Conservation (phyloP, 768 basidiomycete genomes). For the Rhizopogon salebrosus region DNA sequence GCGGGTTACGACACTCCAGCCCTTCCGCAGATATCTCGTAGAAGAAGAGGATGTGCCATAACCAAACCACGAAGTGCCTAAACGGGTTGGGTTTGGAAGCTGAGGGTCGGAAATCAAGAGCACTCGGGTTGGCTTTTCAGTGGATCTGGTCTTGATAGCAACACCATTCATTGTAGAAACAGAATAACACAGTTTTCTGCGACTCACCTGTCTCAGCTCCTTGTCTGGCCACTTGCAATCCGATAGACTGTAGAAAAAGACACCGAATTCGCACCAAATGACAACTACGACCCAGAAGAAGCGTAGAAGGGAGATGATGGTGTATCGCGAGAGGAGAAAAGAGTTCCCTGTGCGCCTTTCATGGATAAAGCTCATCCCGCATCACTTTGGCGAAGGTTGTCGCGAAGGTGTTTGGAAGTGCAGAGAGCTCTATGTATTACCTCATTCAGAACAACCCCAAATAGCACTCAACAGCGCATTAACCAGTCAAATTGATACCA, state of each 20-base stretch:
- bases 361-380: slow-evolving; percentile 23
- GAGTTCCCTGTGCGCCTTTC: slow-evolving; percentile 22
- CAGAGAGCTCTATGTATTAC: too few species aligned
- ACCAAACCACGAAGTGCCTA: slow-evolving; percentile 33
- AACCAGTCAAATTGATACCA: too few species aligned
- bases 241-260: slow-evolving; percentile 54
- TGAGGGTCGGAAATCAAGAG: slow-evolving; percentile 70
- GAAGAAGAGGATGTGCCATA: slow-evolving; percentile 41
- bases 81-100: slow-evolving; percentile 36
- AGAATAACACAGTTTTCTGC: slow-evolving; percentile 3
- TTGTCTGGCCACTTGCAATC: slow-evolving; percentile 56
- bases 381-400: too few species aligned
- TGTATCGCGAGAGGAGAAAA: slow-evolving; percentile 22
- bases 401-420: background rate
- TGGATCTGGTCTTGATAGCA: slow-evolving; percentile 10
- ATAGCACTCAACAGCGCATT: slow-evolving; percentile 2
- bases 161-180: slow-evolving; percentile 3
- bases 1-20: slow-evolving; percentile 59
- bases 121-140: slow-evolving; percentile 42
- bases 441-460: slow-evolving; percentile 5
- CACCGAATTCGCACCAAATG: slow-evolving; percentile 61
- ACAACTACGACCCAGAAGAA: slow-evolving; percentile 51
- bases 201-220: slow-evolving; percentile 23
- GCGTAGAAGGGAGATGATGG: slow-evolving; percentile 40
- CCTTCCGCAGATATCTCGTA: slow-evolving; percentile 60